Base-by-base conservation (phyloP, 768 basidiomycete species). In the Boletus fagicola region DNA sequence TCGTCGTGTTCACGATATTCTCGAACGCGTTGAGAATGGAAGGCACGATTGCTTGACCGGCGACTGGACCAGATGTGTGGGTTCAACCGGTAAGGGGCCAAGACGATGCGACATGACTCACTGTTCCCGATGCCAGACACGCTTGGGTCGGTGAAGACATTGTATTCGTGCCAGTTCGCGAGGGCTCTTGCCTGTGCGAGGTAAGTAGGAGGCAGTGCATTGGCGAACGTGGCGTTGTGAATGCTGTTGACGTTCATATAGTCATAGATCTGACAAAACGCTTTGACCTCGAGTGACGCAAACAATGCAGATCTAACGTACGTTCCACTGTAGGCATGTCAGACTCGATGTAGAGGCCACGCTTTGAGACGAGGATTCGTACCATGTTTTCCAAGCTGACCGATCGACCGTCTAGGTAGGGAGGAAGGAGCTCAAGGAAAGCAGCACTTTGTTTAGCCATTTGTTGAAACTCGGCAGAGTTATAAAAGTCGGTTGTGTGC, bases 81-180 rank as follows among this genome's bases (percentile, higher is more conserved):
- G 47, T 40, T 58, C 18, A 53, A 33, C 18, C 31, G 11, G 12
- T 10, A n/a, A 15, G 22, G 16, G 11, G 26, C 12, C 1, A 10
- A 28, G 28, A 20, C 3, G 5, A 43, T 33, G 42, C 10, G 4
- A 11, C 3, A 68, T 69, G 30, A 58, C 63, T 56, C 51, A 87
- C 86, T 84, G 66, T 88, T 88, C 39, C 86, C 82, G 51, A 90
- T 83, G n/a, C 86, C 84, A 22, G 71, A 68, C 2, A 78, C 68
- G n/a, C 75, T 65, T 0, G 74, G 66, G 49, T 78, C 80, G 5
- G 76, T 83, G 72, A 90, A 91, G 16, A 89, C 78, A 47, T 78
- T 80, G 68, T 86, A 83, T 73, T 90, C 86, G 65, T 90, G 87
- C 76, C 78, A 91, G 71, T 88, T 82, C 2, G 87, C 88, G 8